Evolutionary conservation across 2,329 filamentous ascomycete genomes (phyloP).

Genomic region (Zasmidium citrigriseum): DNA sequence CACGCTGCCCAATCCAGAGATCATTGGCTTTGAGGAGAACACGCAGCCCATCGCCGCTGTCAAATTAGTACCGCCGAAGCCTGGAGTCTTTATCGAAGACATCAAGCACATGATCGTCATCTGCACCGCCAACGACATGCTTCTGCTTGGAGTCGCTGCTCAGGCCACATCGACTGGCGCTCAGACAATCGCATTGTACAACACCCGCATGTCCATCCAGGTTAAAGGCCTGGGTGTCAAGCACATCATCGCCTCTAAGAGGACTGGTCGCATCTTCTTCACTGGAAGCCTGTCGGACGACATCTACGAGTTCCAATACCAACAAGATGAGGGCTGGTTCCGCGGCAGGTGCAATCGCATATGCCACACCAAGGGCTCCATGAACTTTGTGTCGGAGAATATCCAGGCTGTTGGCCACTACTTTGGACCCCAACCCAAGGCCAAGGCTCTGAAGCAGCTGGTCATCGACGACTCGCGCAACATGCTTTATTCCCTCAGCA

Average conservation of each 20-base stretch:
- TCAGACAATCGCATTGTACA: slow-evolving; percentile 75
- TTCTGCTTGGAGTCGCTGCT: slow-evolving; percentile 78
- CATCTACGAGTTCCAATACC: slow-evolving; percentile 91
- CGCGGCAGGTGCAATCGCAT: slow-evolving; percentile 74
- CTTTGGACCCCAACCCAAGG: slow-evolving; percentile 35
- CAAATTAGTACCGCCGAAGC: slow-evolving; percentile 79
- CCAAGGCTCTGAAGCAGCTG: slow-evolving; percentile 73
- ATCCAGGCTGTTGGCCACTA: slow-evolving; percentile 27
- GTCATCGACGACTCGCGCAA: slow-evolving; percentile 85
- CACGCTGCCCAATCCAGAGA: slow-evolving; percentile 83
- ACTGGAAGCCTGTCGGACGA: slow-evolving; percentile 78
- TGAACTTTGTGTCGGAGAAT: slow-evolving; percentile 47
- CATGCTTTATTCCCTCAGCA: slow-evolving; percentile 89
- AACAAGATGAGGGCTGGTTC: slow-evolving; percentile 98
- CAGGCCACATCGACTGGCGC: slow-evolving; percentile 66
- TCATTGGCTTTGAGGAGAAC: slow-evolving; percentile 90
- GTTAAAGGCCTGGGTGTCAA: slow-evolving; percentile 71
- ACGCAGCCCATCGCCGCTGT: slow-evolving; percentile 87
- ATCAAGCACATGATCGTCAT: slow-evolving; percentile 90
- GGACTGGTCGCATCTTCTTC: slow-evolving; percentile 91
- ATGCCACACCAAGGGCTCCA: slow-evolving; percentile 58
- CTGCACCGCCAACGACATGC: slow-evolving; percentile 80
- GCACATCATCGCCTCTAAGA: slow-evolving; percentile 73
- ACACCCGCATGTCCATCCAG: slow-evolving; percentile 81
- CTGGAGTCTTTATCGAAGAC: slow-evolving; percentile 80